Conservation (phyloP, 2,329 filamentous ascomycete genomes). For the Verticillium nonalfalfae region DNA sequence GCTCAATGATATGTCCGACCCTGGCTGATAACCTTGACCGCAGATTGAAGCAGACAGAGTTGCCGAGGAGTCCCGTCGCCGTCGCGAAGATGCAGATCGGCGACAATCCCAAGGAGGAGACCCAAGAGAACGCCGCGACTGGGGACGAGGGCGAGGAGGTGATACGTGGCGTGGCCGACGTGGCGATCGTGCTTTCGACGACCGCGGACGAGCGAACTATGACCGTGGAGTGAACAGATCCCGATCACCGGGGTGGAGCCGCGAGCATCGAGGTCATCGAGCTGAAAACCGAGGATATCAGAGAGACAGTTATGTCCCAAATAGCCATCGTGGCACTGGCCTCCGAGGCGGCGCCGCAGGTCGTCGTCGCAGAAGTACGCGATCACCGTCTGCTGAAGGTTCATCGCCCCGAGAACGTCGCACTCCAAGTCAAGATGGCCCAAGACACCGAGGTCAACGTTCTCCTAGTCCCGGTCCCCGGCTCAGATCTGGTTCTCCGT, state of each 20-base stretch:
- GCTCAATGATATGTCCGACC: too few species aligned
- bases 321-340: conserved; percentile 34
- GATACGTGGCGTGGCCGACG: conserved; percentile 49
- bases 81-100: conserved; percentile 63
- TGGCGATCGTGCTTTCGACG: conserved; percentile 27
- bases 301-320: conserved; percentile 48
- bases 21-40: neutral
- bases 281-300: conserved; percentile 29
- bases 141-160: conserved; percentile 41
- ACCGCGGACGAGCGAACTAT: neutral
- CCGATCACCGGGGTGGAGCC: conserved; percentile 38
- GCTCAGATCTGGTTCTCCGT: conserved; percentile 22
- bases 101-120: conserved; percentile 66
- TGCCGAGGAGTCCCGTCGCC: conserved; percentile 66
- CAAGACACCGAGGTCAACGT: conserved; percentile 19
- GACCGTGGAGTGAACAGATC: conserved; percentile 36
- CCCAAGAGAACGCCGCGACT: conserved; percentile 55
- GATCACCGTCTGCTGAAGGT: conserved; percentile 28
- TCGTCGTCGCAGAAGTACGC: conserved; percentile 27
- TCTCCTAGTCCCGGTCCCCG: conserved; percentile 26
- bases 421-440: conserved; percentile 19
- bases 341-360: conserved; percentile 30
- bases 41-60: conserved; percentile 79
- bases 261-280: conserved; percentile 31
- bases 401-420: conserved; percentile 21